Percentiles rank a stretch among this genome's conserved stretches.
phyloP scores from a whole-genome alignment of 2,329 filamentous ascomycete species.

The Aureobasidium sp. region DNA sequence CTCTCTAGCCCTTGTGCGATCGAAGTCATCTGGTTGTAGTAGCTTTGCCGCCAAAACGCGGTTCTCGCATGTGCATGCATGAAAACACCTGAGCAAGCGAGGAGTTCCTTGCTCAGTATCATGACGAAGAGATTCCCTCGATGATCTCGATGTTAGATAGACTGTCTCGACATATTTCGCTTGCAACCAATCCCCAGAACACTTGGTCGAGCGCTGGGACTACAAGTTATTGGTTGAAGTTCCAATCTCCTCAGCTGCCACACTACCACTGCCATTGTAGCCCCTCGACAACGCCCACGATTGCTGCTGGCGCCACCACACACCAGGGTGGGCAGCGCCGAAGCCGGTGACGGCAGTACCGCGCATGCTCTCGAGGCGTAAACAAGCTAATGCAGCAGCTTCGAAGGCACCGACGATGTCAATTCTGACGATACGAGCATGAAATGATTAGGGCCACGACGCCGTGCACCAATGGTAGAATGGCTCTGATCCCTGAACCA shows the following conservation, averaged over 20 bases:
- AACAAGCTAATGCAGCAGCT: not conserved
- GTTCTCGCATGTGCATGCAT: slow-evolving; percentile 4
- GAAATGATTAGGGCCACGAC: not conserved
- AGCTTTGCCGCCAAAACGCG: not conserved
- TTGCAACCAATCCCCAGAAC: too few species aligned
- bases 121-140: not conserved
- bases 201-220: not conserved
- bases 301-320: slow-evolving; percentile 3
- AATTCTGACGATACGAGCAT: not conserved
- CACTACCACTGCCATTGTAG: not conserved
- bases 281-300: not conserved
- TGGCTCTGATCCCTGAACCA: not conserved
- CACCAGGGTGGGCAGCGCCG: not conserved
- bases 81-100: not conserved
- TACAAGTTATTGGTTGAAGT: not conserved
- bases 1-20: not conserved
- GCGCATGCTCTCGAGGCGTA: not conserved
- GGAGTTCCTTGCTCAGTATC: not conserved
- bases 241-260: not conserved
- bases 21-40: not conserved
- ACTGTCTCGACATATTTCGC: not conserved
- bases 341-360: not conserved
- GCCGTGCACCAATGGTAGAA: not conserved
- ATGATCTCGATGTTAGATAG: not conserved
- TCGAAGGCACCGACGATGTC: not conserved